A percentile compares a stretch with the other conserved stretches of the same genome.
Conservation (phyloP, 2,329 filamentous ascomycete species). For the Pezicula carpinea region DNA sequence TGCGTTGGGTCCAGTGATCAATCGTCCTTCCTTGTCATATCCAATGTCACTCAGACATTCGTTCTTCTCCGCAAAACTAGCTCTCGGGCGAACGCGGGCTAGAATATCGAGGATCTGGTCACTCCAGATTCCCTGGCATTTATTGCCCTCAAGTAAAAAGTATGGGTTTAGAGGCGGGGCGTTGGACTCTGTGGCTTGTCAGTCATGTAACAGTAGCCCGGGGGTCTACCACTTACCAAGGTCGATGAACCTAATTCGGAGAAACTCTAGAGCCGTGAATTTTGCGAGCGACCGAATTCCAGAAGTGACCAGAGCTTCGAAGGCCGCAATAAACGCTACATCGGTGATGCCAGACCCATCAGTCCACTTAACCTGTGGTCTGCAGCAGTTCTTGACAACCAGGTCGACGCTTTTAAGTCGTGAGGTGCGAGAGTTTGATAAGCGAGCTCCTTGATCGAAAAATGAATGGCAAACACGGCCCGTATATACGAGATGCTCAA, state of each 20-base stretch:
- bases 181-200: constrained; percentile 53
- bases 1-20: constrained; percentile 13
- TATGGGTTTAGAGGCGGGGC: constrained; percentile 69
- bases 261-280: constrained; percentile 54
- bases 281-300: constrained; percentile 56
- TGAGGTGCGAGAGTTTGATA: constrained; percentile 41
- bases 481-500: constrained; percentile 68
- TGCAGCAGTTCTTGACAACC: constrained; percentile 71
- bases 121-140: constrained; percentile 69
- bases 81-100: constrained; percentile 50
- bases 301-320: constrained; percentile 63
- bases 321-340: constrained; percentile 65
- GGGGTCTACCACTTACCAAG: constrained; percentile 43
- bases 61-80: constrained; percentile 55
- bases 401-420: constrained; percentile 62
- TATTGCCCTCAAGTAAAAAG: constrained; percentile 57
- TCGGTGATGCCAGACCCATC: constrained; percentile 69
- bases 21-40: constrained; percentile 54
- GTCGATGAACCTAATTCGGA: constrained; percentile 72
- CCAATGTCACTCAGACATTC: constrained; percentile 59
- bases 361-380: constrained; percentile 44
- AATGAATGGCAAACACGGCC: constrained; percentile 67
- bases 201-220: constrained; percentile 1
- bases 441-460: constrained; percentile 53
- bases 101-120: constrained; percentile 60